A percentile compares a stretch with the other conserved stretches of the same genome.
Conservation (phyloP, 2,329 filamentous ascomycete genomes). For the Aspergillus latus region DNA sequence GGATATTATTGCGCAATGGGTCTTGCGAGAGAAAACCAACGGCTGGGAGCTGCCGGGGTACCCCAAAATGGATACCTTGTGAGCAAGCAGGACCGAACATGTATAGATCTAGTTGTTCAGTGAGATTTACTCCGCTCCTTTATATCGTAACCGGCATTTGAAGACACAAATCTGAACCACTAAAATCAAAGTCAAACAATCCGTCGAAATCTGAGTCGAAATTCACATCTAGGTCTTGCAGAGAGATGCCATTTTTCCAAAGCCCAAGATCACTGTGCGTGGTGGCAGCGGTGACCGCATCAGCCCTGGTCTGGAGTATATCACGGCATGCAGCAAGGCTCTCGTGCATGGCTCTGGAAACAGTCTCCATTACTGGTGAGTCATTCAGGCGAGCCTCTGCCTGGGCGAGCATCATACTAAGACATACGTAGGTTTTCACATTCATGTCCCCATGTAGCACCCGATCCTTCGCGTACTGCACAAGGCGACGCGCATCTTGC, state of each 20-base stretch:
- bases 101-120: no score
- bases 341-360: constrained; percentile 1
- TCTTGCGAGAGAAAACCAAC: constrained; percentile 34
- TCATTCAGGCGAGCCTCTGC: constrained; percentile 20
- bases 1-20: constrained; percentile 32
- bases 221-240: background rate
- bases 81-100: no score
- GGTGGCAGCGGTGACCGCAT: background rate
- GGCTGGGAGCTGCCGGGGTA: constrained; percentile 44
- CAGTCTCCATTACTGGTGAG: constrained; percentile 1
- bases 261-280: background rate
- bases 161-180: background rate
- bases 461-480: constrained; percentile 26
- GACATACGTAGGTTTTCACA: constrained; percentile 31
- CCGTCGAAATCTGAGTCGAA: constrained; percentile 1
- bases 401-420: constrained; percentile 29
- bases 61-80: background rate
- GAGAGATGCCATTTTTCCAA: background rate
- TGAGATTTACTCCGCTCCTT: no score
- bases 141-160: background rate
- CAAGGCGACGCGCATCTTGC: constrained; percentile 21
- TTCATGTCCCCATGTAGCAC: constrained; percentile 34
- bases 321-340: constrained; percentile 7
- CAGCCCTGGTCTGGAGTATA: constrained; percentile 3
- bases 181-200: constrained; percentile 4